phyloP scores from a whole-genome alignment of 371 early-diverging fungal genomes.

The Syncephalastrum monosporum region DNA sequence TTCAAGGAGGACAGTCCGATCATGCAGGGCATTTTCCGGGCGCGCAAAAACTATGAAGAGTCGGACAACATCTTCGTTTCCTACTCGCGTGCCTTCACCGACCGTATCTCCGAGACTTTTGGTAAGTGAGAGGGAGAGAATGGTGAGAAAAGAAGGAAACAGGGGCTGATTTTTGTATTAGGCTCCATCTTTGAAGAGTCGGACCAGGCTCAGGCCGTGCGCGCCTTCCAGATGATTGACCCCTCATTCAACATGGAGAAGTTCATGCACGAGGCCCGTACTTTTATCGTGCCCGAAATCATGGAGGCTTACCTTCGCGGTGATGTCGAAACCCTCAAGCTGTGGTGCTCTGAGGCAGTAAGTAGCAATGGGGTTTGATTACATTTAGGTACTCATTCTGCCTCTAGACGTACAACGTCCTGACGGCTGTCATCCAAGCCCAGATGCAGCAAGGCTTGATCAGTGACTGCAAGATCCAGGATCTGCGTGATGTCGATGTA shows the following conservation, averaged over 20 bases:
- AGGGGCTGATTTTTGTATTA: slow-evolving; percentile 9
- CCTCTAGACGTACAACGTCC: slow-evolving; percentile 80
- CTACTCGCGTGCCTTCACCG: slow-evolving; percentile 79
- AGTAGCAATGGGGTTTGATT: slow-evolving; percentile 4
- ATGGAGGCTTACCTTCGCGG: slow-evolving; percentile 92
- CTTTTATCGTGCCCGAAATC: slow-evolving; percentile 94
- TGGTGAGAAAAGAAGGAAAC: not conserved
- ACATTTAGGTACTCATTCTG: not conserved
- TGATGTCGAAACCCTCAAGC: slow-evolving; percentile 78
- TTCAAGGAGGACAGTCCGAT: slow-evolving; percentile 90
- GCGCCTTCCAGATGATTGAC: slow-evolving; percentile 81
- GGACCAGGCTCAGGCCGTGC: slow-evolving; percentile 90
- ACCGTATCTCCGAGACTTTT: slow-evolving; percentile 70
- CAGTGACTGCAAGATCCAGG: slow-evolving; percentile 92
- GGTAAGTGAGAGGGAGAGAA: slow-evolving; percentile 32
- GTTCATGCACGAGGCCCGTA: slow-evolving; percentile 88
- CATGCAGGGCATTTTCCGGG: slow-evolving; percentile 79
- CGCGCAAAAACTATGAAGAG: slow-evolving; percentile 82
- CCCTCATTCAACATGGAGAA: slow-evolving; percentile 83
- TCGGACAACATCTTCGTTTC: slow-evolving; percentile 88
- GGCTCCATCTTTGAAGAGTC: slow-evolving; percentile 87
- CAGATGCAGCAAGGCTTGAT: slow-evolving; percentile 86
- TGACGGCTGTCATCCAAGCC: slow-evolving; percentile 83
- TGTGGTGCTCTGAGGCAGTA: slow-evolving; percentile 94
- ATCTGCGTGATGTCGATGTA: slow-evolving; percentile 88